phyloP scores from a whole-genome alignment of 2,329 filamentous ascomycete genomes.

The Chrysoporthe deuterocubensis region DNA sequence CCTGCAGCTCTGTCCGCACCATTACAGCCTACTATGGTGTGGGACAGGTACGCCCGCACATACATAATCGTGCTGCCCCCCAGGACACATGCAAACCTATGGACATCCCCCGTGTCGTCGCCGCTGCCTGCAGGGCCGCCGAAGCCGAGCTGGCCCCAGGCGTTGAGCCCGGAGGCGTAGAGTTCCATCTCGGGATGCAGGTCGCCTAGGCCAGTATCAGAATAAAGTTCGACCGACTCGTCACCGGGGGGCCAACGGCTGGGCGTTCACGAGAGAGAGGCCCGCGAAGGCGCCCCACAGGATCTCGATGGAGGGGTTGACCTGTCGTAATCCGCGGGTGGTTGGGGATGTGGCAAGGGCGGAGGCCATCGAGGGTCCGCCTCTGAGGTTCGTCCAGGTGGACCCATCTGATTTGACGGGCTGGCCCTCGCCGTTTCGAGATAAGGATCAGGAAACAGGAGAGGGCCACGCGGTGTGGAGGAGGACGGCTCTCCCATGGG shows the following conservation, averaged over 20 bases:
- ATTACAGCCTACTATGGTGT: slow-evolving; percentile 41
- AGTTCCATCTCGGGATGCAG: slow-evolving; percentile 46
- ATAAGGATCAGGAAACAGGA: no score
- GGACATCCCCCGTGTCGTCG: slow-evolving; percentile 51
- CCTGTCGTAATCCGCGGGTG: background rate
- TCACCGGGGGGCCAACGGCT: background rate
- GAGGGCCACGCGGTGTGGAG: no score
- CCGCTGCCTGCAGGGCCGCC: slow-evolving; percentile 8
- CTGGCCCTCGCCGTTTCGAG: background rate
- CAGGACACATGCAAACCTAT: slow-evolving; percentile 49
- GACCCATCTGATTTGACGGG: background rate
- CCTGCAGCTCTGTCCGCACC: slow-evolving; percentile 27
- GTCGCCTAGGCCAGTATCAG: background rate
- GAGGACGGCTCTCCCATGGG: no score
- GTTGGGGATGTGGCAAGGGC: background rate
- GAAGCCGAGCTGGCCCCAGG: slow-evolving; percentile 59
- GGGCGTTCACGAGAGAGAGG: background rate
- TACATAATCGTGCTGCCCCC: slow-evolving; percentile 40
- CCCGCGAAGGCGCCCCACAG: background rate
- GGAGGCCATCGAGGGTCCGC: background rate
- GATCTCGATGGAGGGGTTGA: background rate
- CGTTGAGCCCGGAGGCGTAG: slow-evolving; percentile 61
- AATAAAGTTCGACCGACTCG: background rate
- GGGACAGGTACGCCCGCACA: slow-evolving; percentile 45
- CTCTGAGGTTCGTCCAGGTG: background rate